Evolutionary conservation across 176 grass and related monocot species (phyloP).

Genomic region (Thinopyrum elongatum): DNA sequence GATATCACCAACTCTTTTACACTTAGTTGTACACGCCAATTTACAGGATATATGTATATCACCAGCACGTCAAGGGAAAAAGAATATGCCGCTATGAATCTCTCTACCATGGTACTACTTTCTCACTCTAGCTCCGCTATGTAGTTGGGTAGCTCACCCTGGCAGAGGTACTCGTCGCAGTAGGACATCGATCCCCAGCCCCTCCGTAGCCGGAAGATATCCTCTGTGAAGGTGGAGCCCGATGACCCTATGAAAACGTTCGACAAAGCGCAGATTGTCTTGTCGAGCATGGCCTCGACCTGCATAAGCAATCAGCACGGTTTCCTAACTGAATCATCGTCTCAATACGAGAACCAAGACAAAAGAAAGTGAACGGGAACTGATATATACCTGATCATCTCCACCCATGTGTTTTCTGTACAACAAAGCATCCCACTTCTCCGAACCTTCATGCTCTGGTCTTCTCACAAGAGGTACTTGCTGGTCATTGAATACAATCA

Average conservation of each 20-base stretch:
- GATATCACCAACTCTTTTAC: constrained; percentile 10
- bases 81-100: constrained; percentile 6
- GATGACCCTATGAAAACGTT: constrained; percentile 84
- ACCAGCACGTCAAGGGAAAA: not conserved
- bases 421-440: constrained; percentile 94
- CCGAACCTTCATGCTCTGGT: constrained; percentile 64
- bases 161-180: constrained; percentile 93
- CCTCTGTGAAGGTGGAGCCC: constrained; percentile 93
- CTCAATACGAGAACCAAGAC: not conserved
- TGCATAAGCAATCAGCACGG: not conserved
- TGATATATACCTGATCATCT: constrained; percentile 58
- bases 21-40: constrained; percentile 48
- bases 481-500: constrained; percentile 65
- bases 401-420: constrained; percentile 73
- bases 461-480: constrained; percentile 82
- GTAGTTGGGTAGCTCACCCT: constrained; percentile 79
- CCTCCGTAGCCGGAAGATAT: constrained; percentile 70
- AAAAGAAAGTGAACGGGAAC: not conserved
- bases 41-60: constrained; percentile 39
- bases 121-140: constrained; percentile 61
- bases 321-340: not conserved
- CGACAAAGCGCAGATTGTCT: constrained; percentile 81
- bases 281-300: constrained; percentile 96
- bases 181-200: constrained; percentile 76
- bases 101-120: constrained; percentile 9